These are phyloP conservation scores for Colletotrichum incanum DNA, from an alignment of 2,329 filamentous ascomycete genomes.

Conservation along the genomic window DNA sequence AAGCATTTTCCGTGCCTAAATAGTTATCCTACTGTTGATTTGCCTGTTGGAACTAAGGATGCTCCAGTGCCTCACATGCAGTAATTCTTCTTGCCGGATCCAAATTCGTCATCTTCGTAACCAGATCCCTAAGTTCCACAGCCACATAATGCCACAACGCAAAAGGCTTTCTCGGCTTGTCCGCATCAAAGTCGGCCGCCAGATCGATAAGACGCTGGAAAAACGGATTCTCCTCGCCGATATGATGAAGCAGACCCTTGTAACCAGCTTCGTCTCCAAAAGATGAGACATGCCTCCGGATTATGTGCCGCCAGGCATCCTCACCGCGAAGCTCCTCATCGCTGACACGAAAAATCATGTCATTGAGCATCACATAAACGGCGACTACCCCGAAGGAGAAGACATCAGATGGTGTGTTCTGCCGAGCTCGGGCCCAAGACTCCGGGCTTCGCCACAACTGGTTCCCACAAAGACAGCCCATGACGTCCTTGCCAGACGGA, in stretches of 20 bases:
- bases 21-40: neutral
- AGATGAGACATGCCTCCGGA: neutral
- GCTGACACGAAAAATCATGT: neutral
- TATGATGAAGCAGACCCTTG: neutral
- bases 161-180: neutral
- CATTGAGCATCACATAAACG: constrained; percentile 1
- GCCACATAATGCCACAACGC: neutral
- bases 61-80: neutral
- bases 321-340: neutral
- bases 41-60: constrained; percentile 3
- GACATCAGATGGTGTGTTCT: constrained; percentile 12
- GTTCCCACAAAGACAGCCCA: constrained; percentile 6
- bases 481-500: neutral
- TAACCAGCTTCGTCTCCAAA: neutral
- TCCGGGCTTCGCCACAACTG: constrained; percentile 11
- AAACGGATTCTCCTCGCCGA: neutral
- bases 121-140: neutral
- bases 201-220: neutral
- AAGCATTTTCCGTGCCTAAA: no score
- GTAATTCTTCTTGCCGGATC: constrained; percentile 10
- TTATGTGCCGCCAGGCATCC: neutral
- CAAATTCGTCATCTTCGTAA: constrained; percentile 6
- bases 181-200: neutral
- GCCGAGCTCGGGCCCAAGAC: constrained; percentile 18
- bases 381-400: neutral